phyloP scores from a whole-genome alignment of 108 stramenopile species.

The Schizochytrium sp. region DNA sequence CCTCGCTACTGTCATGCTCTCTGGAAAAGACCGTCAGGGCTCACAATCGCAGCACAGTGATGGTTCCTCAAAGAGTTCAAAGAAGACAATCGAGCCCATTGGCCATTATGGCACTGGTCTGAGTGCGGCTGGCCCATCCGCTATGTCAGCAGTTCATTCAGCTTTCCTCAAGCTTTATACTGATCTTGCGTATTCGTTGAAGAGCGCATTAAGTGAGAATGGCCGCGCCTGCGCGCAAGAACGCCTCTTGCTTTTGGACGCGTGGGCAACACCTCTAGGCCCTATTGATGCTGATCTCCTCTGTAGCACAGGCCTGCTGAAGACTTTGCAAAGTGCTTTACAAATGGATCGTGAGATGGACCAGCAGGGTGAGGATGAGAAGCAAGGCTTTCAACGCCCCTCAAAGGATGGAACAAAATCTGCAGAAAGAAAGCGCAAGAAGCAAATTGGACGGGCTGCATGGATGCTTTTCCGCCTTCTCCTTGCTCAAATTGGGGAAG shows the following conservation, averaged over 20 bases:
- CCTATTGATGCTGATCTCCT: neutral
- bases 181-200: neutral
- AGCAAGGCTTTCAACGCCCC: neutral
- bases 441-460: slow-evolving; percentile 63
- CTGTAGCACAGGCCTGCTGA: slow-evolving; percentile 59
- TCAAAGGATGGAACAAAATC: neutral
- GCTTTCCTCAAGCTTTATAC: slow-evolving; percentile 4
- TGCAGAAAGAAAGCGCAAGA: slow-evolving; percentile 29
- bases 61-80: neutral
- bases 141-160: neutral
- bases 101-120: neutral
- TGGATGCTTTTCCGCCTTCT: slow-evolving; percentile 66
- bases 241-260: slow-evolving; percentile 26
- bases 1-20: neutral
- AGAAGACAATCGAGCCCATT: neutral
- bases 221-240: slow-evolving; percentile 42
- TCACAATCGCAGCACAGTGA: neutral
- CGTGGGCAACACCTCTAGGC: slow-evolving; percentile 32
- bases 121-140: slow-evolving; percentile 6
- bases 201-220: neutral
- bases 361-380: neutral
- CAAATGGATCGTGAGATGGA: slow-evolving; percentile 40
- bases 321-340: neutral
- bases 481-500: slow-evolving; percentile 64
- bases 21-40: slow-evolving; percentile 10